These are phyloP conservation scores for Fusarium sp. DNA, from an alignment of 2,329 filamentous ascomycete species.

Conservation along the genomic window DNA sequence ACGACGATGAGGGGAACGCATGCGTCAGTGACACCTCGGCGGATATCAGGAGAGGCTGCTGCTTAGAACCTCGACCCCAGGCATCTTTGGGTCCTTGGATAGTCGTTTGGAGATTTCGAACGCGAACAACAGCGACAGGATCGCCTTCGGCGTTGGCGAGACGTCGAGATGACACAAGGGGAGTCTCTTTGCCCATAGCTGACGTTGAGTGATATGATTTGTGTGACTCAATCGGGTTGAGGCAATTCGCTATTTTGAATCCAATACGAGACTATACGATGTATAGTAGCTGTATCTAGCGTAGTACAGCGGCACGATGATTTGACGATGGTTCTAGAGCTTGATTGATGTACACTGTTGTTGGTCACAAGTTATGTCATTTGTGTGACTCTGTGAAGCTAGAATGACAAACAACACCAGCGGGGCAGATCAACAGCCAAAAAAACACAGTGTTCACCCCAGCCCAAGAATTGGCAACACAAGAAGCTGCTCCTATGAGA, in stretches of 20 bases:
- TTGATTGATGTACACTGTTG: not conserved
- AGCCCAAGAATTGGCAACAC: not conserved
- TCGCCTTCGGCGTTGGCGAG: constrained; percentile 42
- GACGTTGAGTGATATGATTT: not conserved
- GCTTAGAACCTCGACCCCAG: constrained; percentile 69
- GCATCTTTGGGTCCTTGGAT: constrained; percentile 70
- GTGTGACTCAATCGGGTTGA: constrained; percentile 10
- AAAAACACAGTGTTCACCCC: not conserved
- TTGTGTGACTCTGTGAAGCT: constrained; percentile 21
- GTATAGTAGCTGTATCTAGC: not conserved
- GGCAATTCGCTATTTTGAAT: not conserved
- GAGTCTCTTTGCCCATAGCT: constrained; percentile 32
- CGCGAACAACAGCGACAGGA: constrained; percentile 60
- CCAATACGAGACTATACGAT: not conserved
- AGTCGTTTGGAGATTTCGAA: constrained; percentile 69
- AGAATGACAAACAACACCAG: constrained; percentile 16
- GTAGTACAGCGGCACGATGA: not conserved
- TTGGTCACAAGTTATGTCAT: constrained; percentile 19
- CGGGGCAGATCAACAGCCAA: constrained; percentile 23
- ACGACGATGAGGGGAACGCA: constrained; percentile 67
- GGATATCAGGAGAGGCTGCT: constrained; percentile 71
- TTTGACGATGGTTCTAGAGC: not conserved
- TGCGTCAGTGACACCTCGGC: constrained; percentile 65
- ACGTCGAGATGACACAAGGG: constrained; percentile 38
- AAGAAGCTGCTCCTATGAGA: not conserved